Base-by-base conservation (phyloP, 352 stramenopile genomes). In the Phytophthora capsici region DNA sequence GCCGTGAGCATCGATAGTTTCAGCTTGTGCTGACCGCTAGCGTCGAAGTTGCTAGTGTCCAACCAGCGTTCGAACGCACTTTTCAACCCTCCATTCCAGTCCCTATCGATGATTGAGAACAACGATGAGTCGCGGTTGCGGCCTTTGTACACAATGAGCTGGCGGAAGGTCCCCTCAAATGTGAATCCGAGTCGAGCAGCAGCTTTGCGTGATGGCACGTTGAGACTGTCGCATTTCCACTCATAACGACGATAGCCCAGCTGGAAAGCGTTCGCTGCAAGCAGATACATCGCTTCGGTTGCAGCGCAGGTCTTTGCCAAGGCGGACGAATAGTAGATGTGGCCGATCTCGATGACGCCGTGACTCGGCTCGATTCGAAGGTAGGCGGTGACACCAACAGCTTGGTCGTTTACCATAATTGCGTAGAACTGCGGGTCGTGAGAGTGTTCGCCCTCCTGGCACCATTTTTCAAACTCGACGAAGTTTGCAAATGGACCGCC, bases 221-320 rank as follows among this genome's bases (percentile, higher is more conserved):
- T 66, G 63, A 20, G 44, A 19, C 55, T 70, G 41, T 66, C 62
- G 3, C 62, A 66, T 13, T 70, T 61, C 55, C 62, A 71, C 25
- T 71, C 56, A 3, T 49, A 66, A 14, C 63, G 48, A 8, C 56
- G 55, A 19, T 71, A 71, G 6, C 63, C 55, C 8, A 71, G 63
- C 6, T 62, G 6, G 16, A 71, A 71, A 10, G 48, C 63, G 12
- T 66, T 71, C 1, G 41, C 20, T 0, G 19, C 23, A 5, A 71
- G 36, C 6, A 71, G 63, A 25, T 66, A 66, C 26, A 71, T 57
- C 0, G 56, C 40, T 57, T 71, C 63, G 2, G 63, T 45, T 4
- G 55, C 63, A 3, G 62, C 62, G 22, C 30, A 20, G 5, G 62
- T 66, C 49, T 53, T 59, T 19, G 43, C 19, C 6, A 70, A 22